Evolutionary conservation across 345 rosid genomes (phyloP).

Genomic region (Populus davidiana): DNA sequence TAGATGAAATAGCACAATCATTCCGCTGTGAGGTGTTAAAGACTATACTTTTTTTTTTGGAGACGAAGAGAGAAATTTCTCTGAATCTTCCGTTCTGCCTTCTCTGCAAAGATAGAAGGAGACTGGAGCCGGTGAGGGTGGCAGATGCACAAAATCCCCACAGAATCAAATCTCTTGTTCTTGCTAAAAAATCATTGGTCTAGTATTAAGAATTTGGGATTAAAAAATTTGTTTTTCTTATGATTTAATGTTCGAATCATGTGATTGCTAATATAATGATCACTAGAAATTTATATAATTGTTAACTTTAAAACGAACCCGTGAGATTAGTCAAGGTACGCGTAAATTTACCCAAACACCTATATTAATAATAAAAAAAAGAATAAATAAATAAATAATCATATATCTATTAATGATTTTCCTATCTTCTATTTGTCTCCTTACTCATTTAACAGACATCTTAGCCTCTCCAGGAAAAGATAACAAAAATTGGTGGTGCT

Average conservation of each 20-base stretch:
- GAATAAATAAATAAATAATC: not conserved
- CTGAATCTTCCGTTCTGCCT: not conserved
- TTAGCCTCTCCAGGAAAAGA: no score
- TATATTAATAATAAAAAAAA: no score
- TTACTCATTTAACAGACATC: not conserved
- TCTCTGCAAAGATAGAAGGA: not conserved
- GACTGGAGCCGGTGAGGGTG: not conserved
- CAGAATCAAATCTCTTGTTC: not conserved
- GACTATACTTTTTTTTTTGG: not conserved
- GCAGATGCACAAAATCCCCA: not conserved
- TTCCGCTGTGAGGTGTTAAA: no score
- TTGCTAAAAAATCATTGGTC: not conserved
- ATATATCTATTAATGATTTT: not conserved
- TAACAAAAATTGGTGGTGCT: no score
- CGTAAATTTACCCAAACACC: no score
- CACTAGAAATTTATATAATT: no score
- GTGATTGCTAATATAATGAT: no score
- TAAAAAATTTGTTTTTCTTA: no score
- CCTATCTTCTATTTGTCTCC: not conserved
- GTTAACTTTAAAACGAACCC: no score
- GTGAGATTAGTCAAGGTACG: no score
- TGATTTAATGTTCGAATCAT: no score
- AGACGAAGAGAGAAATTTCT: constrained; percentile 10
- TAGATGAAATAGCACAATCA: not conserved
- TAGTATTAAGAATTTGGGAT: no score